Evolutionary conservation across 768 basidiomycete genomes (phyloP), one percentile per base, ranked within the genome.

Genomic region (Botryobasidium botryosum): DNA sequence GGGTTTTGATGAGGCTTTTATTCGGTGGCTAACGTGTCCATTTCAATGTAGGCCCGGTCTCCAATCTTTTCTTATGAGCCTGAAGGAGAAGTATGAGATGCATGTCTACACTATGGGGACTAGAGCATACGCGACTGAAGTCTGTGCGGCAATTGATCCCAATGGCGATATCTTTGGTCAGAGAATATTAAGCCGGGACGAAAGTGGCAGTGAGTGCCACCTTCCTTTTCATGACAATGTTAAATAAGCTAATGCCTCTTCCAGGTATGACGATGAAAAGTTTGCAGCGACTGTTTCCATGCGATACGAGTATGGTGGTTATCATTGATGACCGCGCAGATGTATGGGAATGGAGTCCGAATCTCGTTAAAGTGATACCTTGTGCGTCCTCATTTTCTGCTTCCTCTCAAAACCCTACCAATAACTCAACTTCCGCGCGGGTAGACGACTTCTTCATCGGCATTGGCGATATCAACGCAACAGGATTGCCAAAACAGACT

Each of bases 21-120:
- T 33, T 8, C 21, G 8, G 40, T 29, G 13, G 15, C 1, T 23
- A 12, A 17, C 25, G 31, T 23, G 10, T 8, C 24, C 20, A 8
- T 8, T 21, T 48, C 28, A 29, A 21, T 8, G 4, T 50, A 78
- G 90, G 52, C 90, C 90, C 6, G 85, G 87, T n/a, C 72, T 88
- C 64, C 63, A 68, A 45, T 69, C 74, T 38, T 97, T 99, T 60
- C 67, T 99, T 43, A 63, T 65, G 49, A 67, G 68, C 36, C 71
- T 81, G 52, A 71, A 82, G 28, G 64, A 66, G 40, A 77, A 82
- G 56, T 99, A 92, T 61, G 91, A 97, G 64, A 88, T 97, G 88
- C 94, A 97, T 59, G 91, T 99, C 38, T 99, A 99, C 62, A 99
- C 92, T 20, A 97, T 97, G 91, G 94, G 94, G 44, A 96, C 92